These are phyloP conservation scores for Hypoxylon rickii DNA, from an alignment of 495 filamentous ascomycete genomes.

Conservation along the genomic window DNA sequence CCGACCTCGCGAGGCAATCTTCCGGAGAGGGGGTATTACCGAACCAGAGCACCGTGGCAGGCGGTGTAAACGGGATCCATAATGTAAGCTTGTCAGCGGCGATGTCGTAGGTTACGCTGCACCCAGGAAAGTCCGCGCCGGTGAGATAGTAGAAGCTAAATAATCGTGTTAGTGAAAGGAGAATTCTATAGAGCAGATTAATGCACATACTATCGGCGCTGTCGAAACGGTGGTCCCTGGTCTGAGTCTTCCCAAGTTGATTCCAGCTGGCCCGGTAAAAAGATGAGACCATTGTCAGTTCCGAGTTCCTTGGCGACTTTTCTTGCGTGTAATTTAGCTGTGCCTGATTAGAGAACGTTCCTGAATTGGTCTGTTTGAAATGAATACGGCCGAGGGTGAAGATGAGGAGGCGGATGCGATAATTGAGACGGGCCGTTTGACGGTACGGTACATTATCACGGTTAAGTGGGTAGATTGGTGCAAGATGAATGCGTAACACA, in stretches of 20 bases:
- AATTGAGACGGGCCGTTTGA: too few relatives aligned
- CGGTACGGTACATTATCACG: too few relatives aligned
- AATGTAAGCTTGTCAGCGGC: conserved; percentile 58
- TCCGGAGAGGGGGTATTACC: conserved; percentile 58
- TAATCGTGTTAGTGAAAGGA: conserved; percentile 22
- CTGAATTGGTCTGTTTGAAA: neutral
- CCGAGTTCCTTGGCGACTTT: conserved; percentile 71
- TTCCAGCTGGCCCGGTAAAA: conserved; percentile 56
- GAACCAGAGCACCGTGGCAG: conserved; percentile 62
- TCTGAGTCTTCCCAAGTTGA: conserved; percentile 64
- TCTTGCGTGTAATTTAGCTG: conserved; percentile 81
- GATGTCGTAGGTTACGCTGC: conserved; percentile 67
- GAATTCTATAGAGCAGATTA: too few relatives aligned
- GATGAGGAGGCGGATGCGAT: too few relatives aligned
- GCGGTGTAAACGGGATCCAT: conserved; percentile 63
- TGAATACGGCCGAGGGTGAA: too few relatives aligned
- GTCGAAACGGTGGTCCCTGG: conserved; percentile 62
- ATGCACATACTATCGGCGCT: conserved; percentile 60
- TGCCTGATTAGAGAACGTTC: conserved; percentile 6
- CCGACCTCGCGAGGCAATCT: conserved; percentile 54
- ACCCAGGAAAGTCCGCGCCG: conserved; percentile 64
- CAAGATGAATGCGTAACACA: conserved; percentile 3
- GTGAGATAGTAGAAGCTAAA: conserved; percentile 68
- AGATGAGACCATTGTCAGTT: conserved; percentile 64
- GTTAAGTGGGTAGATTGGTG: too few relatives aligned